These are phyloP conservation scores for Aspergillus mulundensis DNA, from an alignment of 495 filamentous ascomycete genomes.

Conservation along the genomic window DNA sequence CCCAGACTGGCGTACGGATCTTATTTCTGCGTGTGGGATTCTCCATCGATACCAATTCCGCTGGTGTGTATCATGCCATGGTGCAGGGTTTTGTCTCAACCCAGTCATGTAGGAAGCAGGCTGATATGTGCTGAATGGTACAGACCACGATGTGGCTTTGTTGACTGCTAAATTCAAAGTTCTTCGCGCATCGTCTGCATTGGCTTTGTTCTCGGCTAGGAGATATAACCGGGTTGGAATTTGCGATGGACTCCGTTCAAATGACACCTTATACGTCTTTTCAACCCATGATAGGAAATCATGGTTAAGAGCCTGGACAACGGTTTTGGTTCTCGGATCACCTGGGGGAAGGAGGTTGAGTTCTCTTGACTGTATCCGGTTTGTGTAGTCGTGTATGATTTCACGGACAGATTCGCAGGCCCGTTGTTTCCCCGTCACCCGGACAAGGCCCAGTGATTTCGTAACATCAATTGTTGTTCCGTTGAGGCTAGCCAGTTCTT, in stretches of 20 bases:
- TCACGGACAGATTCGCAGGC: conserved; percentile 39
- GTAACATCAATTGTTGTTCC: conserved; percentile 40
- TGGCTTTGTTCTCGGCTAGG: conserved; percentile 31
- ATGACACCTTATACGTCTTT: conserved; percentile 26
- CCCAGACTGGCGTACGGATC: not conserved
- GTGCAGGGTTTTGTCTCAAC: conserved; percentile 19
- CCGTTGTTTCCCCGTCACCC: conserved; percentile 36
- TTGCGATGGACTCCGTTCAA: conserved; percentile 18
- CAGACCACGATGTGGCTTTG: conserved; percentile 11
- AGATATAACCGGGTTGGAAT: conserved; percentile 27
- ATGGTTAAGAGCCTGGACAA: conserved; percentile 13
- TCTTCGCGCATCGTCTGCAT: conserved; percentile 34
- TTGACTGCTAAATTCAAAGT: conserved; percentile 32
- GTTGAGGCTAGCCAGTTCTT: conserved; percentile 38
- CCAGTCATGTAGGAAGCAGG: conserved; percentile 24
- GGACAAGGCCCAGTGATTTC: conserved; percentile 30
- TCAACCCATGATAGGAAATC: conserved; percentile 35
- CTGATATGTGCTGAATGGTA: conserved; percentile 38
- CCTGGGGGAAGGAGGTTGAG: conserved; percentile 20
- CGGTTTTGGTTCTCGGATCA: conserved; percentile 5
- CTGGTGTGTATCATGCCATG: conserved; percentile 33
- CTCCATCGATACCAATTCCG: conserved; percentile 42
- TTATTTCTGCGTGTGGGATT: conserved; percentile 19
- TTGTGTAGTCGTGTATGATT: conserved; percentile 35
- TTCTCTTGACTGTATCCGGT: conserved; percentile 30